Percentiles rank a stretch among this genome's conserved stretches.
Conservation (phyloP, 2,329 filamentous ascomycete species). For the Tolypocladium tundrense region DNA sequence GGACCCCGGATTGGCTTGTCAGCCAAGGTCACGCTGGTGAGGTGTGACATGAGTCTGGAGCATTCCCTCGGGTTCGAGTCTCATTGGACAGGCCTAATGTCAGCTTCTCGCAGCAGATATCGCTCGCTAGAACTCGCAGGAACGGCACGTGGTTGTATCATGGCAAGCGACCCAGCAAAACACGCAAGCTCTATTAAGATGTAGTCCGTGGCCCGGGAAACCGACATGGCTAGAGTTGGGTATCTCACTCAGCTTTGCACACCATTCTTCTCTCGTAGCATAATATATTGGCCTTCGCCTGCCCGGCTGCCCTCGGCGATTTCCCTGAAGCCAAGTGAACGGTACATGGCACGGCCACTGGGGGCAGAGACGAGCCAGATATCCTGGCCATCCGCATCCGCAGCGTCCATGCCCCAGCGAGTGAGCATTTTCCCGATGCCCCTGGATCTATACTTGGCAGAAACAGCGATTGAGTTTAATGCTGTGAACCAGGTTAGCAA, state of each 20-base stretch:
- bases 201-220: too few species aligned
- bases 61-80: too few species aligned
- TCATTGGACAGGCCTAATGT: too few species aligned
- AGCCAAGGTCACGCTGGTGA: too few species aligned
- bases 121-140: too few species aligned
- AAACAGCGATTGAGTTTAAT: neutral
- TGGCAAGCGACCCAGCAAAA: too few species aligned
- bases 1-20: too few species aligned
- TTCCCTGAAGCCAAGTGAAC: neutral
- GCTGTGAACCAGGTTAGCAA: neutral
- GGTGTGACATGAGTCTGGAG: too few species aligned
- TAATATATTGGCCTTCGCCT: neutral
- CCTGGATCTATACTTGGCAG: neutral
- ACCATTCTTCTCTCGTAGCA: neutral
- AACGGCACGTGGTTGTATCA: too few species aligned
- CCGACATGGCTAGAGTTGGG: too few species aligned
- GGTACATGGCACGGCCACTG: neutral
- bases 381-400: neutral
- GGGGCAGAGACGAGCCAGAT: neutral
- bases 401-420: neutral
- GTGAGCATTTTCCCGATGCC: neutral
- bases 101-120: too few species aligned
- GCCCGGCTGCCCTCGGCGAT: neutral
- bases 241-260: neutral
- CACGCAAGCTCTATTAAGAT: too few species aligned